Evolutionary conservation across 257 asterid species (phyloP), one percentile per base, ranked within the genome.

Genomic region (Solanum commersonii): DNA sequence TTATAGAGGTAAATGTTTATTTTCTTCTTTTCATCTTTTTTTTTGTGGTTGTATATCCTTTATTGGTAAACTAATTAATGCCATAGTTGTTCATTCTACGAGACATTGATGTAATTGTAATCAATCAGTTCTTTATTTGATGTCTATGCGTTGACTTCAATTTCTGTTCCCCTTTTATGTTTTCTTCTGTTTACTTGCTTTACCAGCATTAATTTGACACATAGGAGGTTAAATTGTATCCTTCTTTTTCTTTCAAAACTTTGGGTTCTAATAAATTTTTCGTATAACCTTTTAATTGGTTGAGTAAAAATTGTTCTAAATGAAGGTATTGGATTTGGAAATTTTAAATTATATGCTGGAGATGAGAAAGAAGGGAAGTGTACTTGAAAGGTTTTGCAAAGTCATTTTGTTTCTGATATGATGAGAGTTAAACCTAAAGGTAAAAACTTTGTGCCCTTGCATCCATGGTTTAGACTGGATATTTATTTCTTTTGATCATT

Each of bases 1-100:
- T 97, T 88, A 92, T 90, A 92, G 99, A 97, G 98, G 98, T 94
- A 90, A 67, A 42, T 44, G 79, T 10, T 40, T 67, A 73, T 84
- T 82, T 88, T 90, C 72, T 88, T 31, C 38, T 10, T 29, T 37
- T 33, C 72, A 25, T n/a, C 84, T 13, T 77, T 52, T 52, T 44
- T 29, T 49, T 29, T 42, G 70, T 52, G 86, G 86, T 82, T 49
- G 44, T 49, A 20, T 49, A 29, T 49, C 85, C 29, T 81, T 81
- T 5, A 29, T 23, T 16, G 12, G 42, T 27, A 29, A 12, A 49
- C 29, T 31, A 82, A 29, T 49, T 82, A 49, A 10, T 29, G 29
- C 29, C 18, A 46, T 46, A 46, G 22, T 25, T 42, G 84, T 82
- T 49, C 44, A 82, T 82, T 49, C 44, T 52, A 82, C 8, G 11